These are phyloP conservation scores for Trichosanthes truncata DNA, from an alignment of 306 rosid genomes.

Conservation along the genomic window DNA sequence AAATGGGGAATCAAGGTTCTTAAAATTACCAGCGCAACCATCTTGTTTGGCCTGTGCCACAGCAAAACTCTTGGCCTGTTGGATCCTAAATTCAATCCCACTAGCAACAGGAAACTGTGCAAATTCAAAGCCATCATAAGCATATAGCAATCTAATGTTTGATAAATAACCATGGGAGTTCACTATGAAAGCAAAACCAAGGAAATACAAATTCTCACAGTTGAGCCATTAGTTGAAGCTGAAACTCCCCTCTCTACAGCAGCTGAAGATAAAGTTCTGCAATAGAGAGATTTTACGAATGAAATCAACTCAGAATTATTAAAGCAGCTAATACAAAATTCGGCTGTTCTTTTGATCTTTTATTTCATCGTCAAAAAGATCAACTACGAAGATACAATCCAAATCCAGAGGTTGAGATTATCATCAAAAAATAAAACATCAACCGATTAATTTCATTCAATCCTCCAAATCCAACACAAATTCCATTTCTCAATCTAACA, in stretches of 20 bases:
- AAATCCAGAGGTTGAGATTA: not conserved
- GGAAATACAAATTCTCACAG: not conserved
- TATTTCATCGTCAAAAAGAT: not conserved
- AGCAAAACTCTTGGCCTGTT: slow-evolving; percentile 36
- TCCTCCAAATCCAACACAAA: not conserved
- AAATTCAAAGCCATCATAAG: not conserved
- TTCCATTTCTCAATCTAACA: not conserved
- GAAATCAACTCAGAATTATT: not conserved
- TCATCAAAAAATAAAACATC: not conserved
- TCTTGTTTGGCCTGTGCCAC: slow-evolving; percentile 45
- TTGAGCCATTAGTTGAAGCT: not conserved
- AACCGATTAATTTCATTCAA: not conserved
- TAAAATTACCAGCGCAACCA: slow-evolving; percentile 49
- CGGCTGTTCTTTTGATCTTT: not conserved
- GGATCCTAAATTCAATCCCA: slow-evolving; percentile 21
- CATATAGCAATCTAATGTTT: not conserved
- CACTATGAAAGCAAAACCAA: not conserved
- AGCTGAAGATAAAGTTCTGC: not conserved
- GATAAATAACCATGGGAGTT: not conserved
- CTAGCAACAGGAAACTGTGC: slow-evolving; percentile 19
- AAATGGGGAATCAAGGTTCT: slow-evolving; percentile 41
- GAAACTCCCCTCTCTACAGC: not conserved
- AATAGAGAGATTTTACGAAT: not conserved
- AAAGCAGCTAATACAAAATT: not conserved
- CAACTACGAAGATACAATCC: not conserved